Percentiles rank a stretch among this genome's conserved stretches.
These are phyloP conservation scores for Pseudevernia furfuracea DNA, from an alignment of 495 filamentous ascomycete genomes.

Conservation along the genomic window DNA sequence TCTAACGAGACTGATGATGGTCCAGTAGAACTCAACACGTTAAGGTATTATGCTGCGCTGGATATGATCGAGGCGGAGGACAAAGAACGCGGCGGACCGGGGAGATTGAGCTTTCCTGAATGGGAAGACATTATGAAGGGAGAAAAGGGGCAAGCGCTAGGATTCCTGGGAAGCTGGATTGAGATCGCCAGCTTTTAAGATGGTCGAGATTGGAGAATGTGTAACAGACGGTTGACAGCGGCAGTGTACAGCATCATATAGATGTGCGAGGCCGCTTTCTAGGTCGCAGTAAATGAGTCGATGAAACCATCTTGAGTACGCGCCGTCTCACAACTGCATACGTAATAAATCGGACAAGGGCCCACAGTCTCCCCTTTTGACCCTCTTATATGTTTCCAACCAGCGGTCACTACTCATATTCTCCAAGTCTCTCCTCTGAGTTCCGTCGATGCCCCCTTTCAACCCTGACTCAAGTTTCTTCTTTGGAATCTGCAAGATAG, in stretches of 20 bases:
- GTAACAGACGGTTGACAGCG: neutral
- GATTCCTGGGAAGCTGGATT: slow-evolving; percentile 78
- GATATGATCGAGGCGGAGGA: slow-evolving; percentile 58
- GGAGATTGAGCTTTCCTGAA: slow-evolving; percentile 61
- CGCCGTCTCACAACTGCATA: neutral
- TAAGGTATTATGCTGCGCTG: slow-evolving; percentile 43
- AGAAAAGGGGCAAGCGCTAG: slow-evolving; percentile 53
- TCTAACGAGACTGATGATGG: slow-evolving; percentile 5
- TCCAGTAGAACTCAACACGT: slow-evolving; percentile 33
- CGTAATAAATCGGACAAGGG: neutral
- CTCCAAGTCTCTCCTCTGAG: too few relatives aligned
- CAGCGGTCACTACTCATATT: too few relatives aligned
- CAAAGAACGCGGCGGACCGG: slow-evolving; percentile 61
- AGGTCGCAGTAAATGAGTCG: neutral
- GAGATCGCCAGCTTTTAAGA: slow-evolving; percentile 61
- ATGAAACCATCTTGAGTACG: neutral
- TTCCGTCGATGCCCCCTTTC: too few relatives aligned
- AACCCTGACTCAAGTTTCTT: too few relatives aligned
- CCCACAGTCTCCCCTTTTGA: too few relatives aligned
- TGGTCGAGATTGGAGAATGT: neutral
- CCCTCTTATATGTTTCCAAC: too few relatives aligned
- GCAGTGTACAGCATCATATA: neutral
- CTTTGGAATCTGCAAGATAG: neutral
- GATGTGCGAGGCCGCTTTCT: neutral
- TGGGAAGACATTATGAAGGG: slow-evolving; percentile 64